Evolutionary conservation across 164 flowering plant species (phyloP).

Genomic region (Nymphaea colorata): DNA sequence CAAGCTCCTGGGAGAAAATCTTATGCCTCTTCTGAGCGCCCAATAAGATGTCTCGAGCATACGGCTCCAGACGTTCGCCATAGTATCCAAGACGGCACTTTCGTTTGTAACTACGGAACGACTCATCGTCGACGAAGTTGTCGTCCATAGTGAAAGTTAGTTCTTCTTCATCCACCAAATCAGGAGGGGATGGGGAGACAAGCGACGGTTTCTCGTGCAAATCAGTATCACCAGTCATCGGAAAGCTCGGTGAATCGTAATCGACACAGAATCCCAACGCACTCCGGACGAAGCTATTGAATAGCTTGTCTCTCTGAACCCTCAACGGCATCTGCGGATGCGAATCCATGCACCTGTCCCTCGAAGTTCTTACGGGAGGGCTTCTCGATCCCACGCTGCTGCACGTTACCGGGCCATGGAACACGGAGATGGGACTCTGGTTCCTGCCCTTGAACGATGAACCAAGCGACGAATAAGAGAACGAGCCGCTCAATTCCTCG

Average conservation of each 20-base stretch:
- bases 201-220: not conserved
- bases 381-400: constrained; percentile 36
- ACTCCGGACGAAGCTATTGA: constrained; percentile 55
- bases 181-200: not conserved
- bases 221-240: constrained; percentile 10
- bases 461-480: constrained; percentile 25
- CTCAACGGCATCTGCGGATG: constrained; percentile 17
- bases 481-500: constrained; percentile 62
- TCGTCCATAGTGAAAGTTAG: constrained; percentile 76
- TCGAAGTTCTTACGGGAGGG: constrained; percentile 27
- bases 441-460: constrained; percentile 47
- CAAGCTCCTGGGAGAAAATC: constrained; percentile 60
- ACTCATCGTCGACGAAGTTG: constrained; percentile 17
- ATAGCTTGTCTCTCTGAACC: constrained; percentile 30
- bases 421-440: constrained; percentile 82
- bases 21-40: constrained; percentile 62
- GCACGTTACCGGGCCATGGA: constrained; percentile 71
- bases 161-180: constrained; percentile 49
- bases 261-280: constrained; percentile 58
- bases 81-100: not conserved
- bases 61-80: constrained; percentile 19
- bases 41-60: constrained; percentile 46
- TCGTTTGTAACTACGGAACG: not conserved
- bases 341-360: constrained; percentile 23
- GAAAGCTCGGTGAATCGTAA: constrained; percentile 41